A percentile compares a stretch with the other conserved stretches of the same genome.
Conservation (phyloP, 2,329 filamentous ascomycete species). For the Daldinia sp. region DNA sequence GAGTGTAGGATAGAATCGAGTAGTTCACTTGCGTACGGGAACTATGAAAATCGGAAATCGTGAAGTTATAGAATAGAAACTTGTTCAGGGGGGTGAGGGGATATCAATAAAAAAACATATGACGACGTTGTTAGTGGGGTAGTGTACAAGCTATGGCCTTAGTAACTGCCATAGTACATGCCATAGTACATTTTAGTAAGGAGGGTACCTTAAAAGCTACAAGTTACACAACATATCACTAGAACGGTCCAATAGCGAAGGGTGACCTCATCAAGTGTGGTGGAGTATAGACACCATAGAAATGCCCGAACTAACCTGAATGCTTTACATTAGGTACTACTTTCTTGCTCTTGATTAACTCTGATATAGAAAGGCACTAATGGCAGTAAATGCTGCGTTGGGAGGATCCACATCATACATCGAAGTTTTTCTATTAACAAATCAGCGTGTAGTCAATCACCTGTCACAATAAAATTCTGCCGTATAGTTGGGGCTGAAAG, state of each 20-base stretch:
- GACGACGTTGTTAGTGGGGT: conserved; percentile 37
- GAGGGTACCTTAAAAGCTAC: conserved; percentile 17
- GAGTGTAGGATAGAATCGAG: conserved; percentile 4
- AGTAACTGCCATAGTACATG: not conserved
- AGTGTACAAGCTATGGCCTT: conserved; percentile 14
- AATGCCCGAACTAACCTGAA: not conserved
- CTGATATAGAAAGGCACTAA: conserved; percentile 1
- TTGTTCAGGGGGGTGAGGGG: conserved; percentile 24
- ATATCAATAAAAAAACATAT: conserved; percentile 37
- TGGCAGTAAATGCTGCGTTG: not conserved
- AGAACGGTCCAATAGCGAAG: conserved; percentile 36
- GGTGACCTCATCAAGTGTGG: conserved; percentile 43
- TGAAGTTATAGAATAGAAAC: conserved; percentile 17
- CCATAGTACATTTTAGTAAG: not conserved
- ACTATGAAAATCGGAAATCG: conserved; percentile 27
- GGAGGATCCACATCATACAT: conserved; percentile 3
- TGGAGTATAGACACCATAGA: conserved; percentile 1
- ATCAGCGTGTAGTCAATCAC: not conserved
- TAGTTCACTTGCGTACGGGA: conserved; percentile 2
- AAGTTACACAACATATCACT: conserved; percentile 16
- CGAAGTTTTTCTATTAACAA: not conserved
- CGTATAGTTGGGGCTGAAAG: conserved; percentile 7
- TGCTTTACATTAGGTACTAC: not conserved
- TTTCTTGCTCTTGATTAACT: not conserved
- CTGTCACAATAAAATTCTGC: not conserved